phyloP scores from a whole-genome alignment of 2,329 filamentous ascomycete genomes.

The Microascus cirrosus region DNA sequence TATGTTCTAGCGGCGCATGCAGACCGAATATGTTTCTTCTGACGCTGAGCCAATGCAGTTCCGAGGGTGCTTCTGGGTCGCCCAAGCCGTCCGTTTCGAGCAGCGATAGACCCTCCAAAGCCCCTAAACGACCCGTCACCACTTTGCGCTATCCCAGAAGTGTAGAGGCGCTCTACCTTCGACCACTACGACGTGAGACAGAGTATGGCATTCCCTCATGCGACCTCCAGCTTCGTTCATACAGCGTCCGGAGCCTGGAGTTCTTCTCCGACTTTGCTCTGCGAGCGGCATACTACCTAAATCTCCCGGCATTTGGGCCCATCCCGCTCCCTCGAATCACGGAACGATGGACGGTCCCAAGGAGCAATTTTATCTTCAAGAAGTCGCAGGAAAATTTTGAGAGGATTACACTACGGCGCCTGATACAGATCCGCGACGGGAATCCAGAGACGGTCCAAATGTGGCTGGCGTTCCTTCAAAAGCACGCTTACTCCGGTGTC shows the following conservation, averaged over 20 bases:
- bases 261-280: slow-evolving; percentile 93
- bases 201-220: slow-evolving; percentile 73
- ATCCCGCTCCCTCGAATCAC: slow-evolving; percentile 75
- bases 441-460: slow-evolving; percentile 78
- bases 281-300: slow-evolving; percentile 87
- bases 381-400: slow-evolving; percentile 98
- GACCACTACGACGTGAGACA: slow-evolving; percentile 66
- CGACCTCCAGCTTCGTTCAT: slow-evolving; percentile 88
- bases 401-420: slow-evolving; percentile 69
- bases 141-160: slow-evolving; percentile 1
- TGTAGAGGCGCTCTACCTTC: slow-evolving; percentile 77
- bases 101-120: background rate
- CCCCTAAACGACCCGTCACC: background rate
- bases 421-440: slow-evolving; percentile 90
- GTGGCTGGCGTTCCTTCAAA: slow-evolving; percentile 86
- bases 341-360: slow-evolving; percentile 90
- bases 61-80: background rate
- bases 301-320: slow-evolving; percentile 75
- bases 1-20: background rate
- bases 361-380: slow-evolving; percentile 86
- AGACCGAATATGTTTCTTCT: background rate
- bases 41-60: background rate
- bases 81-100: background rate
- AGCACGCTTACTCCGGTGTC: slow-evolving; percentile 89
- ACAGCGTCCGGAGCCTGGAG: slow-evolving; percentile 78